Evolutionary conservation across 768 basidiomycete species (phyloP).

Genomic region (Lactarius indigo): DNA sequence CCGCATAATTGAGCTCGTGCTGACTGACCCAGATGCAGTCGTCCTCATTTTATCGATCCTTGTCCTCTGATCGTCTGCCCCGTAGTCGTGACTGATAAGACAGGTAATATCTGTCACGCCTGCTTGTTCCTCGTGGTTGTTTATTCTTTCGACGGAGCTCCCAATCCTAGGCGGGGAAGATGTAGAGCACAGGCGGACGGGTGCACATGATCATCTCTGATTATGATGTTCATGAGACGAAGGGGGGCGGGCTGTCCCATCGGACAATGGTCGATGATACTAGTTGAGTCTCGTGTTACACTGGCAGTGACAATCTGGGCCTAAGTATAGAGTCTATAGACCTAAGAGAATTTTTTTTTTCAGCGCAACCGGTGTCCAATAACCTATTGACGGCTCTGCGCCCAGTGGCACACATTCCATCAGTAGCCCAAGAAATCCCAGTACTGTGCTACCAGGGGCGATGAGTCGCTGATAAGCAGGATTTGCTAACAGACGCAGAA

Average conservation of each 20-base stretch:
- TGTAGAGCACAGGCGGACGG: constrained; percentile 56
- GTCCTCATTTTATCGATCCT: constrained; percentile 87
- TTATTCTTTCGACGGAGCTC: constrained; percentile 76
- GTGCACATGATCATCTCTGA: constrained; percentile 43
- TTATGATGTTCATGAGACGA: not conserved
- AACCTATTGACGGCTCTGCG: not conserved
- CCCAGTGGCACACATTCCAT: not conserved
- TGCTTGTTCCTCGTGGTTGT: constrained; percentile 73
- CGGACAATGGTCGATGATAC: not conserved
- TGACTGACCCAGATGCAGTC: constrained; percentile 45
- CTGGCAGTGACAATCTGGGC: no score
- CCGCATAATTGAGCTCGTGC: not conserved
- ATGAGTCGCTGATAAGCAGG: not conserved
- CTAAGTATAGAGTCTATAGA: no score
- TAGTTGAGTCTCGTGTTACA: not conserved
- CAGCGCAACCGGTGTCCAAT: not conserved
- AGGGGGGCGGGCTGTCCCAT: not conserved
- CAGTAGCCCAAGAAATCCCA: no score
- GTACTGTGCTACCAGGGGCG: not conserved
- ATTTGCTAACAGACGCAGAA: not conserved
- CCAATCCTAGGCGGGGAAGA: constrained; percentile 73
- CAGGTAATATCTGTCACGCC: constrained; percentile 86
- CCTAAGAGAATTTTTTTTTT: not conserved
- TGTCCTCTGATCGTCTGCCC: constrained; percentile 82
- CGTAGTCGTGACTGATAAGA: constrained; percentile 80